Evolutionary conservation across 192 early-diverging fungal genomes (phyloP).

Genomic region (Backusella luteola): DNA sequence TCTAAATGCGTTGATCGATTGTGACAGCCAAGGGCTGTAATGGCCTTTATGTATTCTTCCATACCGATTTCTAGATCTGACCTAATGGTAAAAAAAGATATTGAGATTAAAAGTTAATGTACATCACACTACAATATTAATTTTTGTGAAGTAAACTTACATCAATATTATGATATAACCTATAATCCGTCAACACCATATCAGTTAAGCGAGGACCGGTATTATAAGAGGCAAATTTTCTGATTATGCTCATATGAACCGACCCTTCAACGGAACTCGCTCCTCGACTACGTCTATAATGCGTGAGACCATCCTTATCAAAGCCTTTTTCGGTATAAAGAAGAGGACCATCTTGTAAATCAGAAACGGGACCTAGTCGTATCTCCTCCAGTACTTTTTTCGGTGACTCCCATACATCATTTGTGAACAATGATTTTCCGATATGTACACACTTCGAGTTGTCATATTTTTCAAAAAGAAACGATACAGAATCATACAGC

Average conservation of each 20-base stretch:
- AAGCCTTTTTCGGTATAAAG: not conserved
- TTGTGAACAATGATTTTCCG: not conserved
- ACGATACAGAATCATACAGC: not conserved
- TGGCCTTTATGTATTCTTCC: not conserved
- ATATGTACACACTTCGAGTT: not conserved
- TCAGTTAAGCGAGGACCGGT: not conserved
- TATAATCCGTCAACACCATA: not conserved
- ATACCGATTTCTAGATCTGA: not conserved
- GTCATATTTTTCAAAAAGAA: not conserved
- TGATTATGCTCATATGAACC: not conserved
- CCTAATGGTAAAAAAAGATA: too few relatives aligned
- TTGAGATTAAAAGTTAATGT: too few relatives aligned
- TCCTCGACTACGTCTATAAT: not conserved
- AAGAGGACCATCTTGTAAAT: not conserved
- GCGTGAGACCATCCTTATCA: not conserved
- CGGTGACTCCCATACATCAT: not conserved
- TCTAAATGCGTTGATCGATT: not conserved
- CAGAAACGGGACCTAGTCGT: not conserved
- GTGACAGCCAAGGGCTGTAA: not conserved
- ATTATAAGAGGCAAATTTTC: not conserved
- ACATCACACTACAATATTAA: too few relatives aligned
- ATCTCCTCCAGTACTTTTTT: not conserved
- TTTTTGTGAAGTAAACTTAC: not conserved
- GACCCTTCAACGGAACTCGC: not conserved
- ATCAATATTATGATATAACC: not conserved